phyloP scores from a whole-genome alignment of 2,329 filamentous ascomycete species.

The Fusarium napiforme region DNA sequence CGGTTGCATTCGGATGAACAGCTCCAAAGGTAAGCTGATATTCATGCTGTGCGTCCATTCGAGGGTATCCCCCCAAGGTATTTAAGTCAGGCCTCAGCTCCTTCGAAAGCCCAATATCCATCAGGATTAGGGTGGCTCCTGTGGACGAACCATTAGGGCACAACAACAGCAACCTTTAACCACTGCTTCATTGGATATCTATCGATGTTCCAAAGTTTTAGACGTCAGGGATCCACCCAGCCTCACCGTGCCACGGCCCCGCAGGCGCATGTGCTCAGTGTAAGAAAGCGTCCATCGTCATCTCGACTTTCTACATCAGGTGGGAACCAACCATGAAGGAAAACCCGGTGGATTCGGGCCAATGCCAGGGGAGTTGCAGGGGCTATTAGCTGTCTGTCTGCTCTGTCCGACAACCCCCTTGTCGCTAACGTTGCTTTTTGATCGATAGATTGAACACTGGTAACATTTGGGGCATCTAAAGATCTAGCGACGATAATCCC shows the following conservation, averaged over 20 bases:
- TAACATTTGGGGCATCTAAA: slow-evolving; percentile 20
- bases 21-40: slow-evolving; percentile 8
- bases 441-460: slow-evolving; percentile 36
- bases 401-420: slow-evolving; percentile 30
- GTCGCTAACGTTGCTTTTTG: slow-evolving; percentile 37
- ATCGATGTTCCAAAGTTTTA: slow-evolving; percentile 36
- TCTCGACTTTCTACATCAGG: slow-evolving; percentile 38
- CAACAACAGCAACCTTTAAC: slow-evolving; percentile 38
- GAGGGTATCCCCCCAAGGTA: neutral
- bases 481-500: slow-evolving; percentile 26
- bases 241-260: slow-evolving; percentile 44
- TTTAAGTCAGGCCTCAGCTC: neutral
- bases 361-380: slow-evolving; percentile 27
- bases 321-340: slow-evolving; percentile 32
- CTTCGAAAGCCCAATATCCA: neutral
- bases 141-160: slow-evolving; percentile 48
- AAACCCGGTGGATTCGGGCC: slow-evolving; percentile 27
- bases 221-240: slow-evolving; percentile 43
- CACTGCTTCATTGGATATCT: slow-evolving; percentile 42
- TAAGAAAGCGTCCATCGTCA: slow-evolving; percentile 39
- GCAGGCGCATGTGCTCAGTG: slow-evolving; percentile 39
- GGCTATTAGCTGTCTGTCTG: slow-evolving; percentile 13
- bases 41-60: slow-evolving; percentile 5
- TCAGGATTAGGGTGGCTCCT: slow-evolving; percentile 14
- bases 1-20: slow-evolving; percentile 25